Evolutionary conservation across 2,329 filamentous ascomycete genomes (phyloP).

Genomic region (Clarireedia homoeocarpa): DNA sequence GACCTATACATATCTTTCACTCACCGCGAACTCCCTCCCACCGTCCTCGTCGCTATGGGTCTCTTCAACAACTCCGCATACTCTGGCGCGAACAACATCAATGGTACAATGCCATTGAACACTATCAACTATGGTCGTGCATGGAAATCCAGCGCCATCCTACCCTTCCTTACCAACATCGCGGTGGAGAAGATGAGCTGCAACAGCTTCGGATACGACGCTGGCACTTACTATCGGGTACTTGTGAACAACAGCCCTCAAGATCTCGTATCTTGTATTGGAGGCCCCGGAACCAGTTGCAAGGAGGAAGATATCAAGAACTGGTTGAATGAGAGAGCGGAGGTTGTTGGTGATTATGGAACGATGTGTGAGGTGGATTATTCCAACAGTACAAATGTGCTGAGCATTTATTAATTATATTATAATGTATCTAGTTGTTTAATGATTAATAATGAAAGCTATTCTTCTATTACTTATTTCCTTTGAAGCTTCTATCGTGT

Average conservation of each 20-base stretch:
- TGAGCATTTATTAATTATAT: constrained; percentile 18
- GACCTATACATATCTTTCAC: constrained; percentile 49
- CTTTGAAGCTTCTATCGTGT: too few relatives aligned
- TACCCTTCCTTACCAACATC: constrained; percentile 47
- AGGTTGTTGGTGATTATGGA: constrained; percentile 36
- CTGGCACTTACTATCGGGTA: constrained; percentile 39
- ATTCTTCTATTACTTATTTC: too few relatives aligned
- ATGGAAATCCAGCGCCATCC: constrained; percentile 43
- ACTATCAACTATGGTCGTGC: constrained; percentile 41
- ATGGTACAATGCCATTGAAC: constrained; percentile 41
- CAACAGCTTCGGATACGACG: constrained; percentile 39
- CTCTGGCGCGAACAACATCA: constrained; percentile 38
- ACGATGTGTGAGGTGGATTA: constrained; percentile 32
- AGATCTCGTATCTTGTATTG: constrained; percentile 38
- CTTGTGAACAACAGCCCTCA: constrained; percentile 44
- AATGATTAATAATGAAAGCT: background rate
- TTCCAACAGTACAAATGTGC: constrained; percentile 19
- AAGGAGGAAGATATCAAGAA: constrained; percentile 6
- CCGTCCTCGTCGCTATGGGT: constrained; percentile 44
- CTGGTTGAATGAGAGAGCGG: constrained; percentile 19
- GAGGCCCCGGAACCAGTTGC: constrained; percentile 42
- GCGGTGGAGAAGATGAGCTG: constrained; percentile 46
- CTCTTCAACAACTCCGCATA: constrained; percentile 46
- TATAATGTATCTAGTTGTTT: background rate
- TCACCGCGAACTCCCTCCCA: constrained; percentile 45